These are phyloP conservation scores for Saksenaea oblongispora DNA, from an alignment of 371 early-diverging fungal species.

Conservation along the genomic window DNA sequence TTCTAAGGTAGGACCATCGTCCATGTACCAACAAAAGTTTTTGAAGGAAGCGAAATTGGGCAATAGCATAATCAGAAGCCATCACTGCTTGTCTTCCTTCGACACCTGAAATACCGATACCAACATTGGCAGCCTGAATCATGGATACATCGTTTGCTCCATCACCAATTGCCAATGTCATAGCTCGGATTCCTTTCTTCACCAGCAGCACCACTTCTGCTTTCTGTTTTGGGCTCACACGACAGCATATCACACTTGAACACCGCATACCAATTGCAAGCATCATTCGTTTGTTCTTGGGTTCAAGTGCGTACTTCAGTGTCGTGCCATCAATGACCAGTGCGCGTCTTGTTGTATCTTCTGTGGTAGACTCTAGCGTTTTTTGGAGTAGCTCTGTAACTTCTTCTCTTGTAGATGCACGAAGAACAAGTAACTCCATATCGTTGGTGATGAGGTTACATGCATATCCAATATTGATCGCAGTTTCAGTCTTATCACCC, in stretches of 20 bases:
- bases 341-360: slow-evolving; percentile 53
- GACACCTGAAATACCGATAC: slow-evolving; percentile 91
- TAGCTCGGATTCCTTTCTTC: slow-evolving; percentile 52
- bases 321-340: slow-evolving; percentile 93
- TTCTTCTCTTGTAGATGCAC: slow-evolving; percentile 56
- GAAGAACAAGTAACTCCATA: slow-evolving; percentile 73
- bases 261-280: slow-evolving; percentile 72
- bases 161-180: slow-evolving; percentile 88
- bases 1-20: slow-evolving; percentile 84
- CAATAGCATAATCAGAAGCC: slow-evolving; percentile 90
- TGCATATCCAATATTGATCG: slow-evolving; percentile 82
- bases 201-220: slow-evolving; percentile 74
- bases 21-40: slow-evolving; percentile 81
- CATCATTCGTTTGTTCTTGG: slow-evolving; percentile 52
- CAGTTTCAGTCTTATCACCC: slow-evolving; percentile 91
- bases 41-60: slow-evolving; percentile 79
- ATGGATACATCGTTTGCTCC: slow-evolving; percentile 95
- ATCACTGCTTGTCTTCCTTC: slow-evolving; percentile 95
- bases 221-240: slow-evolving; percentile 91
- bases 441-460: slow-evolving; percentile 72
- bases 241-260: slow-evolving; percentile 82
- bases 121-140: slow-evolving; percentile 92
- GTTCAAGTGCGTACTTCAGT: slow-evolving; percentile 76
- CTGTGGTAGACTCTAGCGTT: slow-evolving; percentile 45
- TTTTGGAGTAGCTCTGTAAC: slow-evolving; percentile 61